Evolutionary conservation across 164 flowering plant species (phyloP).

Genomic region (Sextonia rubra): DNA sequence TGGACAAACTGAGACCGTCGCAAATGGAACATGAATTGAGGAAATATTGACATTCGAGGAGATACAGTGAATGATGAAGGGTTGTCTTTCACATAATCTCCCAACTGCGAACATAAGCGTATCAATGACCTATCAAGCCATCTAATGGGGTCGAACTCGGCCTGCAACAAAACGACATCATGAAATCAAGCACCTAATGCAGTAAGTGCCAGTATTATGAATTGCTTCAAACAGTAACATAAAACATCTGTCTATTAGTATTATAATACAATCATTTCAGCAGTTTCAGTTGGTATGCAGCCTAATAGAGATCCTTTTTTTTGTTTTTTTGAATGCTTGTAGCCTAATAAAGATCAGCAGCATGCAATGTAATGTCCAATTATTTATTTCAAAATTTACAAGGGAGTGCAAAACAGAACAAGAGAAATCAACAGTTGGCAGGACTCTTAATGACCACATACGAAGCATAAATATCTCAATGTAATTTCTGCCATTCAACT

Average conservation of each 20-base stretch:
- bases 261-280: too few relatives aligned
- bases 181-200: not conserved
- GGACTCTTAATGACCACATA: not conserved
- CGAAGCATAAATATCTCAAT: not conserved
- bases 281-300: too few relatives aligned
- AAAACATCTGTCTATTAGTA: too few relatives aligned
- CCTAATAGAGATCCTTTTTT: too few relatives aligned
- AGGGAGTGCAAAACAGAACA: not conserved
- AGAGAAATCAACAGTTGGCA: not conserved
- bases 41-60: constrained; percentile 79
- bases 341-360: too few relatives aligned
- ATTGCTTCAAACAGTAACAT: not conserved
- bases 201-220: not conserved
- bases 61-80: constrained; percentile 83
- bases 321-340: too few relatives aligned
- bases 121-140: constrained; percentile 92
- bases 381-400: not conserved
- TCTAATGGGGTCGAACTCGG: constrained; percentile 89
- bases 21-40: constrained; percentile 93
- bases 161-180: constrained; percentile 39
- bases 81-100: constrained; percentile 94
- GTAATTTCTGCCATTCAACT: not conserved
- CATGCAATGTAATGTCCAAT: not conserved
- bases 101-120: constrained; percentile 92
- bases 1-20: constrained; percentile 96